phyloP scores from a whole-genome alignment of 306 rosid genomes.

The Acacia confusa region DNA sequence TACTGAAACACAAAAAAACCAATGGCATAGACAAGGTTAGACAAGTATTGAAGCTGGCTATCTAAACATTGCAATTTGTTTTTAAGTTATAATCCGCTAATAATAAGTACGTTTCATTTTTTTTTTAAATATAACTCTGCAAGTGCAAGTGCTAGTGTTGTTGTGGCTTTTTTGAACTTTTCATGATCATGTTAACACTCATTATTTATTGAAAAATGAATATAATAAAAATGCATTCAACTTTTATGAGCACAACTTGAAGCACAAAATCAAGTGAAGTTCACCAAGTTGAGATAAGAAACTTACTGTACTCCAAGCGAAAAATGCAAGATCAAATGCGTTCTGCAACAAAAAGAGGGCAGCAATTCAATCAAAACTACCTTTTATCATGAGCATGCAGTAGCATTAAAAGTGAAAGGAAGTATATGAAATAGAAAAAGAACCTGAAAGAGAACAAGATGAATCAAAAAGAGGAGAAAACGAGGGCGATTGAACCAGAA shows the following conservation, averaged over 20 bases:
- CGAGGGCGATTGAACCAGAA: slow-evolving; percentile 82
- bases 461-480: slow-evolving; percentile 66
- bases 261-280: neutral
- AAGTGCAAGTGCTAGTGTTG: no score
- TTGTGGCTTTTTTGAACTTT: no score
- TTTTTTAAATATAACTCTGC: no score
- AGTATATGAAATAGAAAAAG: neutral
- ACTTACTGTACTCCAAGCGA: slow-evolving; percentile 75
- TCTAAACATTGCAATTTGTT: neutral
- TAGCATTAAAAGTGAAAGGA: neutral
- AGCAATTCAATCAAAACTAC: neutral
- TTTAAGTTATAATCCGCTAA: no score
- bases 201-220: neutral
- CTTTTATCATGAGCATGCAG: neutral
- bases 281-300: slow-evolving; percentile 1
- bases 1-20: slow-evolving; percentile 38
- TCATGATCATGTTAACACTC: no score
- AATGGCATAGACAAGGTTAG: neutral
- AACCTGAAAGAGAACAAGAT: slow-evolving; percentile 82
- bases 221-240: no score
- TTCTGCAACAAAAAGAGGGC: slow-evolving; percentile 45
- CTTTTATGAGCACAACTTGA: no score
- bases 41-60: neutral
- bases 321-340: slow-evolving; percentile 81
- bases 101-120: no score